Base-by-base conservation (phyloP, 305 asterid genomes). In the Fraxinus sp. region DNA sequence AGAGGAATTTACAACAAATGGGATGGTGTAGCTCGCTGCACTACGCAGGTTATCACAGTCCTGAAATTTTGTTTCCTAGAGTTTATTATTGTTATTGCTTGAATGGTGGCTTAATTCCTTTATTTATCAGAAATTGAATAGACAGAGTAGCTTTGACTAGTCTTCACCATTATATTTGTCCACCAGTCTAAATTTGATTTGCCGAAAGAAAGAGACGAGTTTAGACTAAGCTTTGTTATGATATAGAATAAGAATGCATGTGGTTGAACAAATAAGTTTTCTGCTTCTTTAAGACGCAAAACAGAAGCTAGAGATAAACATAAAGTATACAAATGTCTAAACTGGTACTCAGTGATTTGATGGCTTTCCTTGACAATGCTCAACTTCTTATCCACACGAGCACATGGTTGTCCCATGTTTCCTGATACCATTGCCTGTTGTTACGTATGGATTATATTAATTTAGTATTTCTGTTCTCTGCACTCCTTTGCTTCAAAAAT, bases 21-120 rank as follows among this genome's bases (percentile, higher is more conserved):
- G 98, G 98, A 94, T 59, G 94, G 97, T 33, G 98, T 94, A 87
- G 98, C 97, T 89, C 97, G 97, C 74, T 87, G 92, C 90, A 93
- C 97, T 79, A 93, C 93, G 62, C 98, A 94, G 97, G 98, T 94
- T 82, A 72, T 77, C 36, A 18, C 18, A n/a, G 24, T n/a, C 24
- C 24, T 55, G 64, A 55, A 55, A 55, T 55, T 55, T 55, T 55
- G 64, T n/a, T 55, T 55, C 24, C 64, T 55, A 5, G 9, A 55
- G 24, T n/a, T 55, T 55, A 55, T n/a, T 55, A n/a, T 55, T n/a
- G 59, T 49, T 49, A 49, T 16, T 49, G 20, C 59, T 49, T 49
- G 59, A 14, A 49, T 14, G 59, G 59, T 49, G 59, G 7, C 59
- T 49, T 49, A 49, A 49, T 49, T 13, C 59, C 59, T 49, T 14